Conservation (phyloP, 2,329 filamentous ascomycete species). For the Ophiosphaerella narmari region DNA sequence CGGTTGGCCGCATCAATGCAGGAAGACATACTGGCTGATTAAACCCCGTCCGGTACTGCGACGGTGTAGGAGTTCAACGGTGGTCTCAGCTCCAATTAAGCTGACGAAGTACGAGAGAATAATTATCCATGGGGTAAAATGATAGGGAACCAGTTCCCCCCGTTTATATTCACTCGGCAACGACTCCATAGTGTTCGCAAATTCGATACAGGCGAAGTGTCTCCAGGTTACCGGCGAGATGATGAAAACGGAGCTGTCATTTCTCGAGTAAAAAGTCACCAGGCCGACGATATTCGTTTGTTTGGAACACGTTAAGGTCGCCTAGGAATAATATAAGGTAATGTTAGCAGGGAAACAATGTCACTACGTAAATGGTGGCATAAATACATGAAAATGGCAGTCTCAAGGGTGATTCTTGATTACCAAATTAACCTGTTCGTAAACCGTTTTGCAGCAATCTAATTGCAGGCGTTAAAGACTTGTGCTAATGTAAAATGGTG, state of each 20-base stretch:
- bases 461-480: not conserved
- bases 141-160: conserved; percentile 4
- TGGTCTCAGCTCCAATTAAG: conserved; percentile 73
- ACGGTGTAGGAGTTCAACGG: conserved; percentile 76
- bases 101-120: conserved; percentile 64
- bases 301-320: not conserved
- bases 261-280: not conserved
- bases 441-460: conserved; percentile 1
- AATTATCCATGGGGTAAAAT: conserved; percentile 3
- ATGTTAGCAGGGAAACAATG: conserved; percentile 1
- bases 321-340: conserved; percentile 1
- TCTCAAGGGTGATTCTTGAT: not conserved
- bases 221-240: not conserved
- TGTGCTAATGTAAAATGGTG: not conserved
- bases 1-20: conserved; percentile 1
- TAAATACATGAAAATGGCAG: conserved; percentile 1
- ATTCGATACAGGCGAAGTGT: conserved; percentile 1
- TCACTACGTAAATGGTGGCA: conserved; percentile 1
- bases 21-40: conserved; percentile 6
- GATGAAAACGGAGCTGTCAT: conserved; percentile 1
- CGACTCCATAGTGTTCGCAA: conserved; percentile 2
- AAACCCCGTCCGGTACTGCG: conserved; percentile 60
- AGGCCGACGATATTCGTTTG: not conserved
- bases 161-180: conserved; percentile 3
- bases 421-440: not conserved